phyloP scores from a whole-genome alignment of 352 stramenopile species.

The Thalassiosira allenii region DNA sequence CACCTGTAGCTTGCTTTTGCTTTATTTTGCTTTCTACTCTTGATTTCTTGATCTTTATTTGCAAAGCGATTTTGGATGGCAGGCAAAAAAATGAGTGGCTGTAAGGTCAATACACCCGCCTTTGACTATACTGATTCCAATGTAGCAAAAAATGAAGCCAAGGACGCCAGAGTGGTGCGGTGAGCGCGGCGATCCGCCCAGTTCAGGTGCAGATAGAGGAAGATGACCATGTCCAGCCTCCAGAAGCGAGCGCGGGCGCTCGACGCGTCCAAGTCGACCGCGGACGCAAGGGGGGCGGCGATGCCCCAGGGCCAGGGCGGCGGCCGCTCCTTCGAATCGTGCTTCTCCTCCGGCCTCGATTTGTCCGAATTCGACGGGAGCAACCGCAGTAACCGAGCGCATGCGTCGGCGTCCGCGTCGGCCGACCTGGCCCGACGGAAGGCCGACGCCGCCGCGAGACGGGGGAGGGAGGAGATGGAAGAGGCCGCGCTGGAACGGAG shows the following conservation, averaged over 20 bases:
- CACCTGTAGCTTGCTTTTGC: neutral
- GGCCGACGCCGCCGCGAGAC: neutral
- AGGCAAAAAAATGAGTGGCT: no score
- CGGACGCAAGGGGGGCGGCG: neutral
- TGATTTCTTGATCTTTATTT: no score
- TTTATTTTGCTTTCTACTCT: no score
- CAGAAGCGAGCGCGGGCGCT: neutral
- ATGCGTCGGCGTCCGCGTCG: neutral
- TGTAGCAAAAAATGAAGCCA: no score
- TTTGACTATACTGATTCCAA: no score
- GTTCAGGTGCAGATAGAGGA: no score
- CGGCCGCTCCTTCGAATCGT: no score
- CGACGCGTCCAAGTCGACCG: neutral
- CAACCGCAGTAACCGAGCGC: neutral
- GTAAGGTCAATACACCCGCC: no score
- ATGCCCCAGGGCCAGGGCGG: no score
- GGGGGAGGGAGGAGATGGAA: neutral
- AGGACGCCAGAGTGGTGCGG: no score
- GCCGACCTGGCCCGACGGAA: neutral
- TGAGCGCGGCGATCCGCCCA: no score
- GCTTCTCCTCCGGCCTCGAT: slow-evolving; percentile 7
- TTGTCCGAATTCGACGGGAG: slow-evolving; percentile 4
- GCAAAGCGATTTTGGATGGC: no score
- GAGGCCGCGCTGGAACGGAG: slow-evolving; percentile 5
- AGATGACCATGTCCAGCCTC: slow-evolving; percentile 5